phyloP scores from a whole-genome alignment of 805 yeast genomes.

The Saturnispora mendoncae region DNA sequence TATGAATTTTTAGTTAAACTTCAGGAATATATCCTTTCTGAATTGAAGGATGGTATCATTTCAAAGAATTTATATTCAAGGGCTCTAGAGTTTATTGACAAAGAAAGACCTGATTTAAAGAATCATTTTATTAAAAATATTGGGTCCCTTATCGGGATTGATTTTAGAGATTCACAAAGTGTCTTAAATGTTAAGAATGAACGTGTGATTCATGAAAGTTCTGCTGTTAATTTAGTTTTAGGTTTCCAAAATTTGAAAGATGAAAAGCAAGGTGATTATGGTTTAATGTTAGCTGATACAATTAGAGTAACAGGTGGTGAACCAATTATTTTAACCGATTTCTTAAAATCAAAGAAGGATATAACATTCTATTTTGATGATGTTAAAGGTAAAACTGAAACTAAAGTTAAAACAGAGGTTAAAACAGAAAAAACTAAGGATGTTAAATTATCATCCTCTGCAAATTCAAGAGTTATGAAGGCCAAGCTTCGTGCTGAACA shows the following conservation, averaged over 20 bases:
- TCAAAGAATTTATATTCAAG: slow-evolving; percentile 62
- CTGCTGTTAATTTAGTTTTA: slow-evolving; percentile 64
- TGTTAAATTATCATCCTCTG: slow-evolving; percentile 14
- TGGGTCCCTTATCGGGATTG: slow-evolving; percentile 87
- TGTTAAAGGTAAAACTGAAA: slow-evolving; percentile 22
- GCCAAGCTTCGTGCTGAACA: slow-evolving; percentile 74
- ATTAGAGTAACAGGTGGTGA: slow-evolving; percentile 55
- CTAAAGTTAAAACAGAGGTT: slow-evolving; percentile 7
- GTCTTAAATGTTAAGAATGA: slow-evolving; percentile 67
- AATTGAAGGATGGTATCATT: slow-evolving; percentile 57
- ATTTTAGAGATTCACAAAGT: slow-evolving; percentile 72
- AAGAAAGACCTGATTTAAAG: slow-evolving; percentile 58
- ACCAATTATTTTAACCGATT: slow-evolving; percentile 62
- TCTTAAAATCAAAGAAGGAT: slow-evolving; percentile 62
- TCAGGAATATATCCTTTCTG: slow-evolving; percentile 53
- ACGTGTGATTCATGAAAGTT: slow-evolving; percentile 57
- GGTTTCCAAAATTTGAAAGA: slow-evolving; percentile 63
- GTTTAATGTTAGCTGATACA: slow-evolving; percentile 74
- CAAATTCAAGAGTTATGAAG: slow-evolving; percentile 60
- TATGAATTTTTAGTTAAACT: slow-evolving; percentile 68
- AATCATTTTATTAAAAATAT: slow-evolving; percentile 62
- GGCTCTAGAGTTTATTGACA: slow-evolving; percentile 49
- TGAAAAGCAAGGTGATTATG: slow-evolving; percentile 50
- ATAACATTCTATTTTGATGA: slow-evolving; percentile 77
- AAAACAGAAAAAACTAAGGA: slow-evolving; percentile 4